A percentile compares a stretch with the other conserved stretches of the same genome.
phyloP scores from a whole-genome alignment of 2,329 filamentous ascomycete species.

The Trichophyton equinum region DNA sequence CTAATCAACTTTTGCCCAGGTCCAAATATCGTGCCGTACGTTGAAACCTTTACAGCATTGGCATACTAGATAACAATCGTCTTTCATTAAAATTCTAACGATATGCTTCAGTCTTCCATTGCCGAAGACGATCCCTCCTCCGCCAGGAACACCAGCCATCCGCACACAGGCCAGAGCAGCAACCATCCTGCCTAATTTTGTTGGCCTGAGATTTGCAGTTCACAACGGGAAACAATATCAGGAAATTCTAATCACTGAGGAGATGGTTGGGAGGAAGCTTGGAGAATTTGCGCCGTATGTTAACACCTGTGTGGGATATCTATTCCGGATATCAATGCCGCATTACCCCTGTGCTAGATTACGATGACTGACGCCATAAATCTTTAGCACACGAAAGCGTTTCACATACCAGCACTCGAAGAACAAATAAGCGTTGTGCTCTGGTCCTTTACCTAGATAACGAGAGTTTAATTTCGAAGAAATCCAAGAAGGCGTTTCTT shows the following conservation, averaged over 20 bases:
- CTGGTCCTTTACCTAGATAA: background rate
- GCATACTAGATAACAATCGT: background rate
- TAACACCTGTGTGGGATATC: background rate
- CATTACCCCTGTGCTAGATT: background rate
- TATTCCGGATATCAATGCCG: background rate
- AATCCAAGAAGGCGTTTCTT: background rate
- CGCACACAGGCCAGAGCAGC: constrained; percentile 76
- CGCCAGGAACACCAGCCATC: constrained; percentile 58
- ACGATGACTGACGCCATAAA: background rate
- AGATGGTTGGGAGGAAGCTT: constrained; percentile 93
- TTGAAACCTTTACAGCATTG: constrained; percentile 10
- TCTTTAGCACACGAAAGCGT: constrained; percentile 49
- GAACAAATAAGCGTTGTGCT: constrained; percentile 32
- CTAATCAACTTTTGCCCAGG: constrained; percentile 31
- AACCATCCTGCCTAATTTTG: constrained; percentile 84
- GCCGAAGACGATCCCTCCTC: constrained; percentile 34
- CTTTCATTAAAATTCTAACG: background rate
- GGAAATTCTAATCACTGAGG: constrained; percentile 73
- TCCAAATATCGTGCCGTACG: constrained; percentile 59
- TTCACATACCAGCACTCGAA: constrained; percentile 59
- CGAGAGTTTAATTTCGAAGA: background rate
- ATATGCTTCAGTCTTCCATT: constrained; percentile 26
- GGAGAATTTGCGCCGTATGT: constrained; percentile 83
- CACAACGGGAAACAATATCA: constrained; percentile 84
- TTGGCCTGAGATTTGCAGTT: constrained; percentile 77